Percentiles rank a stretch among this genome's conserved stretches.
phyloP scores from a whole-genome alignment of 164 flowering plant species.

The Tetrastigma voinierianum region DNA sequence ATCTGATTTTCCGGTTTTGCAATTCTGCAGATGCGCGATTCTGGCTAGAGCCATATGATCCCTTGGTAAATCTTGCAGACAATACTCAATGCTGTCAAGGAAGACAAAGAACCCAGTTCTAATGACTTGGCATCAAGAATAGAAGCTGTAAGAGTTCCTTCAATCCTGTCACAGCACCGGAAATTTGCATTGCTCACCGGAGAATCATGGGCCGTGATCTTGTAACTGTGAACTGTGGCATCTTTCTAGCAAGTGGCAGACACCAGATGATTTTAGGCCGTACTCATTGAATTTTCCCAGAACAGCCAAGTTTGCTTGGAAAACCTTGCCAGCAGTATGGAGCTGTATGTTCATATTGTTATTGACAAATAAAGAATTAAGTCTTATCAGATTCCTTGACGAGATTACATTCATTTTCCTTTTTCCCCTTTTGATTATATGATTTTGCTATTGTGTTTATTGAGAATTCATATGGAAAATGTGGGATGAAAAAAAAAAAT shows the following conservation, averaged over 20 bases:
- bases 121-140: conserved; percentile 51
- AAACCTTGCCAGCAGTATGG: not conserved
- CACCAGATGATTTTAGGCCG: not conserved
- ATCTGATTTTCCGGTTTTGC: not conserved
- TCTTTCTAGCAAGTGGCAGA: not conserved
- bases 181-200: conserved; percentile 72
- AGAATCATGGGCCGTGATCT: conserved; percentile 57
- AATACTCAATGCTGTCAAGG: conserved; percentile 51
- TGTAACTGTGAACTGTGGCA: not conserved
- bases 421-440: no score
- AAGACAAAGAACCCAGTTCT: conserved; percentile 18
- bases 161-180: conserved; percentile 78
- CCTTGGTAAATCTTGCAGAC: conserved; percentile 86
- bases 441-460: no score
- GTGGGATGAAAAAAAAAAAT: no score
- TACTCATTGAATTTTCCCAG: not conserved
- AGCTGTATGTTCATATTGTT: not conserved
- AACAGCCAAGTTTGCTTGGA: not conserved
- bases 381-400: no score
- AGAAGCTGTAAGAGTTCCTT: conserved; percentile 36
- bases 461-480: no score
- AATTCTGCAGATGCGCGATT: conserved; percentile 57
- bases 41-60: conserved; percentile 91
- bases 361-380: no score
- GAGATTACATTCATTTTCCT: no score